These are phyloP conservation scores for Beta macrorhiza DNA, from an alignment of 179 eudicot species.

Conservation along the genomic window DNA sequence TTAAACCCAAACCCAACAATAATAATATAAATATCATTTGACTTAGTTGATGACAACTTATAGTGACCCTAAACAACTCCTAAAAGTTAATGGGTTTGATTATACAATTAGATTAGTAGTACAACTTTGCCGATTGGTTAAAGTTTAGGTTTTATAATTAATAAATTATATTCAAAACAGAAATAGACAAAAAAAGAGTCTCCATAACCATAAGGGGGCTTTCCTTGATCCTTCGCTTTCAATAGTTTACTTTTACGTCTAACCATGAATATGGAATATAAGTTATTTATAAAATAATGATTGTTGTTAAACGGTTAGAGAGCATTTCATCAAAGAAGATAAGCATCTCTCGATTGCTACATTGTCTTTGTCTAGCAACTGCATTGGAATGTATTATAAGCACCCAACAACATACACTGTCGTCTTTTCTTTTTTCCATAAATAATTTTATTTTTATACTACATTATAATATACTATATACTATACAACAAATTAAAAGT, in stretches of 20 bases:
- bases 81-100: neutral
- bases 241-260: slow-evolving; percentile 27
- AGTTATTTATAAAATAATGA: neutral
- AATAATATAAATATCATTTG: no score
- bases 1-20: neutral
- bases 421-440: neutral
- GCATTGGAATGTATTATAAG: slow-evolving; percentile 19
- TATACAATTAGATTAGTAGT: neutral
- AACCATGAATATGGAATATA: slow-evolving; percentile 20
- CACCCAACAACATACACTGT: neutral
- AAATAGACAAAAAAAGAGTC: slow-evolving; percentile 11
- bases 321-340: slow-evolving; percentile 20
- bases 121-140: slow-evolving; percentile 24
- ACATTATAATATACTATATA: neutral
- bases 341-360: slow-evolving; percentile 35
- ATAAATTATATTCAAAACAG: neutral
- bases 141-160: neutral
- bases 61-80: neutral
- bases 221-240: slow-evolving; percentile 32
- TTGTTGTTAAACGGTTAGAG: slow-evolving; percentile 28
- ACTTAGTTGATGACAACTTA: neutral
- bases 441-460: neutral
- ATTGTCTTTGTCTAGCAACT: slow-evolving; percentile 31
- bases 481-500: neutral
- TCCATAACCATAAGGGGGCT: slow-evolving; percentile 10